These are phyloP conservation scores for Cryptomeria japonica DNA, from an alignment of 75 land plant genomes.

Conservation along the genomic window DNA sequence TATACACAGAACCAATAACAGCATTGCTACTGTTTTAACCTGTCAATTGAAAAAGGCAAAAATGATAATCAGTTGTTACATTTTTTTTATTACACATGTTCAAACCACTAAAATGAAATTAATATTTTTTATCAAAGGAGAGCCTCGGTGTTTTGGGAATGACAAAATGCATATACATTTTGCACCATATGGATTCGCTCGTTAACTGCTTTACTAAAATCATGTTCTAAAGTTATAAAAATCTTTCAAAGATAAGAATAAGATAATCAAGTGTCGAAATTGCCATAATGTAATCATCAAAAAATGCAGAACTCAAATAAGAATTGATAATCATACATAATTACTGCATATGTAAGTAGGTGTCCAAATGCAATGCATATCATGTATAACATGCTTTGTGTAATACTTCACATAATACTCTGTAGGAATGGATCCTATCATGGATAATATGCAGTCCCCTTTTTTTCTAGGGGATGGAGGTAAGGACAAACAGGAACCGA, in stretches of 20 bases:
- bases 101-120: background rate
- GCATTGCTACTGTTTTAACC: constrained; percentile 49
- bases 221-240: background rate
- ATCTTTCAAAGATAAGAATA: background rate
- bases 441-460: background rate
- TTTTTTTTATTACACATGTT: background rate
- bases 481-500: too few relatives aligned
- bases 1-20: constrained; percentile 30
- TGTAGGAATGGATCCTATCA: background rate
- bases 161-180: background rate
- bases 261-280: background rate
- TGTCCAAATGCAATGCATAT: background rate
- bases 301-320: background rate
- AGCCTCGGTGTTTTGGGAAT: background rate
- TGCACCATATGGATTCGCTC: background rate
- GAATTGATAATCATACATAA: background rate
- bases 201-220: background rate
- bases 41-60: constrained; percentile 15
- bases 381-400: background rate
- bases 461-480: too few relatives aligned
- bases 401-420: background rate
- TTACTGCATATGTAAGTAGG: background rate
- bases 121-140: background rate
- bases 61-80: background rate
- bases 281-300: background rate